Conservation (phyloP, 2,329 filamentous ascomycete species). For the Ophiostoma angusticollis region DNA sequence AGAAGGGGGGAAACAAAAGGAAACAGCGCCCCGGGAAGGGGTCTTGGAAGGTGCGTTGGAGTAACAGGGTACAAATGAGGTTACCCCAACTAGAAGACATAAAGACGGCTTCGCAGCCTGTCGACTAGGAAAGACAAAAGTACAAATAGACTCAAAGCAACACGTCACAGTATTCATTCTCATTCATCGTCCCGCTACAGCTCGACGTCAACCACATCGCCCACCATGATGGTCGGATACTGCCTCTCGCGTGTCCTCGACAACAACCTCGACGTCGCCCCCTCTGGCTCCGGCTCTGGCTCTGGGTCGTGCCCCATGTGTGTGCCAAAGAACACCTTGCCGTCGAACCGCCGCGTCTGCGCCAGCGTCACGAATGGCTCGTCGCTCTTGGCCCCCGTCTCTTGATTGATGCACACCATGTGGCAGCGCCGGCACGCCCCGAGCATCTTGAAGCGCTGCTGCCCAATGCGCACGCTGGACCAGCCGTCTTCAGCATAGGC, state of each 20-base stretch:
- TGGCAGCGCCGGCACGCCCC: conserved; percentile 82
- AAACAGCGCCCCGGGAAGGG: too few species aligned
- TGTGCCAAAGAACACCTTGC: conserved; percentile 80
- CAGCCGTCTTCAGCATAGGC: conserved; percentile 75
- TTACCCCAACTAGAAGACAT: too few species aligned
- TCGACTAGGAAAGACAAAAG: too few species aligned
- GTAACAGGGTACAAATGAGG: too few species aligned
- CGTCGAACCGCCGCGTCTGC: conserved; percentile 71
- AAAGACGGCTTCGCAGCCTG: too few species aligned
- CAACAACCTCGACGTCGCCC: background rate
- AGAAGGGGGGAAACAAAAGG: too few species aligned
- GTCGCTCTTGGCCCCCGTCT: conserved; percentile 60
- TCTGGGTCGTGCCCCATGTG: conserved; percentile 48
- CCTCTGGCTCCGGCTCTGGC: background rate
- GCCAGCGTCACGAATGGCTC: conserved; percentile 83
- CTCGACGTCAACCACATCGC: conserved; percentile 23
- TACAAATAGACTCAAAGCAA: too few species aligned
- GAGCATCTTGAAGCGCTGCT: conserved; percentile 54
- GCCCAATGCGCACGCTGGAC: conserved; percentile 53
- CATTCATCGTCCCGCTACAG: background rate
- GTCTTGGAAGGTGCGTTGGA: too few species aligned
- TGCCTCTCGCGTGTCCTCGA: conserved; percentile 19
- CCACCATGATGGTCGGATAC: conserved; percentile 35
- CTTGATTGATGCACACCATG: conserved; percentile 91
- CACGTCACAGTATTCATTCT: too few species aligned